These are phyloP conservation scores for Euphrasia confusa DNA, from an alignment of 257 asterid genomes.

Conservation along the genomic window DNA sequence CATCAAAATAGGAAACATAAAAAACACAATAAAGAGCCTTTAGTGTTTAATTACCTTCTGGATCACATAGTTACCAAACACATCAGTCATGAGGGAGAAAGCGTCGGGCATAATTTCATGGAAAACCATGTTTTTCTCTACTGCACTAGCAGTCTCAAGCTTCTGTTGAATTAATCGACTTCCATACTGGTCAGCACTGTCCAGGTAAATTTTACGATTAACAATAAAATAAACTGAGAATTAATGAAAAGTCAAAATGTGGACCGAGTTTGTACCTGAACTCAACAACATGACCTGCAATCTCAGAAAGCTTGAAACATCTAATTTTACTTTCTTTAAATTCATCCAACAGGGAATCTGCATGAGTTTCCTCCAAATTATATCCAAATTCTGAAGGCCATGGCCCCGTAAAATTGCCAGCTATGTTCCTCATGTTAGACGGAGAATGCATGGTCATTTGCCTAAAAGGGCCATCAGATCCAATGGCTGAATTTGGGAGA, in stretches of 20 bases:
- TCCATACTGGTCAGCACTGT: conserved; percentile 78
- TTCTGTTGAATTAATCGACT: conserved; percentile 87
- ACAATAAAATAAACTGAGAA: conserved; percentile 1
- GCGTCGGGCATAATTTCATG: conserved; percentile 76
- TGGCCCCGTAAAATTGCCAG: conserved; percentile 42
- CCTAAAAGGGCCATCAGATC: conserved; percentile 45
- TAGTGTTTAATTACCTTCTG: conserved; percentile 50
- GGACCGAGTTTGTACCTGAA: conserved; percentile 49
- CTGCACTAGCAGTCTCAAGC: conserved; percentile 64
- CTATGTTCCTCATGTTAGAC: conserved; percentile 39
- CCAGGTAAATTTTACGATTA: conserved; percentile 11
- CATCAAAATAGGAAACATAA: too few relatives aligned
- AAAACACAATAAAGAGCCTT: too few relatives aligned
- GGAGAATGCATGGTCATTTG: conserved; percentile 41
- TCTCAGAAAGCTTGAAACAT: conserved; percentile 69
- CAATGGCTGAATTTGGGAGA: conserved; percentile 38
- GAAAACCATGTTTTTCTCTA: conserved; percentile 76
- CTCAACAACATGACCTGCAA: conserved; percentile 82
- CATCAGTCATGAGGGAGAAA: conserved; percentile 75
- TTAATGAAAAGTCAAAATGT: neutral
- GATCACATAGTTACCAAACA: conserved; percentile 82
- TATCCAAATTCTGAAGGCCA: conserved; percentile 53
- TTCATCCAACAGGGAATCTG: conserved; percentile 62
- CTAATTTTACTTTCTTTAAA: conserved; percentile 61
- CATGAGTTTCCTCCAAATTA: conserved; percentile 45